These are phyloP conservation scores for Rhizopogon sp. DNA, from an alignment of 768 basidiomycete species.

Conservation along the genomic window DNA sequence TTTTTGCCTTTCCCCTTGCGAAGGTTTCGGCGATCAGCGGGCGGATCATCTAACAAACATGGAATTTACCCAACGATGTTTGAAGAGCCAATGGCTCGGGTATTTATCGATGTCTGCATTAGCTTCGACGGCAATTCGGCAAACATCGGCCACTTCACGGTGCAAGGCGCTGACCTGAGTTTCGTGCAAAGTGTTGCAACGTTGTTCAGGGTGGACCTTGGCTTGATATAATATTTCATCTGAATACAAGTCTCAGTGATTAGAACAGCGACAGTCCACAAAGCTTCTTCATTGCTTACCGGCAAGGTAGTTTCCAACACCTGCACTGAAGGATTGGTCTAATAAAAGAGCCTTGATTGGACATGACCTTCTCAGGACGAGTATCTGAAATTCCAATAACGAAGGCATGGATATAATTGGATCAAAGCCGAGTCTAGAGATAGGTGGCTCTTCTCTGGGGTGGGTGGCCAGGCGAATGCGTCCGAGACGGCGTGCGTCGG, in stretches of 20 bases:
- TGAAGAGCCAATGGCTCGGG: slow-evolving; percentile 64
- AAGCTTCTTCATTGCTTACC: slow-evolving; percentile 32
- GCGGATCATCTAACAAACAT: not conserved
- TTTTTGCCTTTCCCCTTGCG: slow-evolving; percentile 56
- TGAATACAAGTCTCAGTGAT: slow-evolving; percentile 11
- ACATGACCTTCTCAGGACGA: slow-evolving; percentile 50
- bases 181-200: slow-evolving; percentile 49
- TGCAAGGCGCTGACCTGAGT: slow-evolving; percentile 48
- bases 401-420: slow-evolving; percentile 67
- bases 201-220: slow-evolving; percentile 65
- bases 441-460: slow-evolving; percentile 61
- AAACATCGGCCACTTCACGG: slow-evolving; percentile 48
- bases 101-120: slow-evolving; percentile 68
- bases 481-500: slow-evolving; percentile 67
- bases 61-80: slow-evolving; percentile 58
- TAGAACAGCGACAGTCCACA: not conserved
- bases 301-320: slow-evolving; percentile 82
- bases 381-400: slow-evolving; percentile 42
- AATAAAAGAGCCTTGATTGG: slow-evolving; percentile 74
- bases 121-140: slow-evolving; percentile 54
- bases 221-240: slow-evolving; percentile 76
- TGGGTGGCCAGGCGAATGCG: slow-evolving; percentile 58
- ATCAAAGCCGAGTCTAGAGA: slow-evolving; percentile 72
- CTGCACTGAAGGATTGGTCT: slow-evolving; percentile 77
- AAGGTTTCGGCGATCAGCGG: slow-evolving; percentile 10